phyloP scores from a whole-genome alignment of 345 rosid species.

The Arabidopsis arenosa region DNA sequence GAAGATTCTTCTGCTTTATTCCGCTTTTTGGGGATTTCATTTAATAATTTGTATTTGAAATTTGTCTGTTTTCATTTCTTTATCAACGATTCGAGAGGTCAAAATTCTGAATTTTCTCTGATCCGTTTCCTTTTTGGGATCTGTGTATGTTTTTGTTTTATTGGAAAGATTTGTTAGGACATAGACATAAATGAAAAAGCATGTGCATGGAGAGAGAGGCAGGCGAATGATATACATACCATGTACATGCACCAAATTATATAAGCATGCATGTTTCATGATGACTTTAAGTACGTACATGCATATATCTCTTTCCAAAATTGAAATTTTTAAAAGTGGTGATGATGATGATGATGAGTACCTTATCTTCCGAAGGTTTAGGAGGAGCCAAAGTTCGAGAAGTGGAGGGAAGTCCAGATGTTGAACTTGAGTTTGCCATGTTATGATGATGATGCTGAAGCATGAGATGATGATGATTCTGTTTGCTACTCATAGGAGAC shows the following conservation, averaged over 20 bases:
- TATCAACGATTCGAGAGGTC: conserved; percentile 36
- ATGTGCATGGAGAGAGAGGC: conserved; percentile 39
- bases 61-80: conserved; percentile 13
- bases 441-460: conserved; percentile 50
- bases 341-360: conserved; percentile 47
- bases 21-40: conserved; percentile 3
- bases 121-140: conserved; percentile 48
- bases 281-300: conserved; percentile 26
- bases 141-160: conserved; percentile 44
- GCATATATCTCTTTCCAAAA: conserved; percentile 18
- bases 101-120: conserved; percentile 43
- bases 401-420: conserved; percentile 45
- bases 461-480: conserved; percentile 48
- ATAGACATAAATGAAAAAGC: conserved; percentile 38
- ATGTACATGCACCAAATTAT: conserved; percentile 32
- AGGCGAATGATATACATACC: conserved; percentile 1
- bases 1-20: conserved; percentile 38
- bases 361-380: conserved; percentile 79
- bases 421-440: conserved; percentile 56
- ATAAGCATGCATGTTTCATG: conserved; percentile 36
- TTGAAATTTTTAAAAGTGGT: conserved; percentile 18
- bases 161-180: conserved; percentile 48
- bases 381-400: conserved; percentile 63
- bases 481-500: conserved; percentile 74
- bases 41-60: conserved; percentile 25